Evolutionary conservation across 768 basidiomycete species (phyloP).

Genomic region (Boletus vermiculosoides): DNA sequence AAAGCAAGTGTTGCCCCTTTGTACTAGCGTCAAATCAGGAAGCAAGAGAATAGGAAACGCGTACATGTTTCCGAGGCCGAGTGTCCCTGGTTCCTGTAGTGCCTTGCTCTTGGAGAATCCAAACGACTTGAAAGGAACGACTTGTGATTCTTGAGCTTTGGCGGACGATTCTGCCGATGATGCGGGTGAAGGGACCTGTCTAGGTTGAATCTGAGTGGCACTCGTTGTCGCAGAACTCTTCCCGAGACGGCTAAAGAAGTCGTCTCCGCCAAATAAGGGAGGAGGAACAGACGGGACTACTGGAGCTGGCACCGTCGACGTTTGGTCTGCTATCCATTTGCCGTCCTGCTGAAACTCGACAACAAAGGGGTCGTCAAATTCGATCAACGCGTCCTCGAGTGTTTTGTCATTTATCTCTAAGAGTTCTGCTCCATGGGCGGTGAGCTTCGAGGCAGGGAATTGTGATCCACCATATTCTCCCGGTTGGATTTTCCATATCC

Average conservation of each 20-base stretch:
- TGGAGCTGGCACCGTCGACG: constrained; percentile 2
- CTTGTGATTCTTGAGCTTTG: constrained; percentile 27
- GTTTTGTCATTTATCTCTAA: constrained; percentile 45
- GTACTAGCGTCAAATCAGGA: constrained; percentile 14
- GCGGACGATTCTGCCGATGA: constrained; percentile 21
- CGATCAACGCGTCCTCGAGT: constrained; percentile 57
- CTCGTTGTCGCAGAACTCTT: constrained; percentile 22
- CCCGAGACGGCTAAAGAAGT: constrained; percentile 54
- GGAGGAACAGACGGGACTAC: constrained; percentile 32
- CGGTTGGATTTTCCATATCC: constrained; percentile 62
- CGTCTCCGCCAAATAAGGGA: constrained; percentile 54
- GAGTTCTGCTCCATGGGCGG: constrained; percentile 37
- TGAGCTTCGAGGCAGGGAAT: constrained; percentile 29
- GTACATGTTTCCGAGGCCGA: constrained; percentile 88
- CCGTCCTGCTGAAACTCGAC: constrained; percentile 69
- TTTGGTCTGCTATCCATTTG: constrained; percentile 54
- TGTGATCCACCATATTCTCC: constrained; percentile 33
- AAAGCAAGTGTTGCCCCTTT: constrained; percentile 95
- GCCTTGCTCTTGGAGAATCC: constrained; percentile 39
- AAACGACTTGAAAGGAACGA: constrained; percentile 33
- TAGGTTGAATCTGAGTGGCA: constrained; percentile 24
- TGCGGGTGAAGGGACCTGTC: constrained; percentile 22
- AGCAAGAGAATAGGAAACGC: constrained; percentile 27
- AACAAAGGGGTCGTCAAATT: constrained; percentile 66
- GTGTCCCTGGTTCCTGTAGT: constrained; percentile 63